These are phyloP conservation scores for Kodamaea hsintzibuensis DNA, from an alignment of 805 yeast genomes.

Conservation along the genomic window DNA sequence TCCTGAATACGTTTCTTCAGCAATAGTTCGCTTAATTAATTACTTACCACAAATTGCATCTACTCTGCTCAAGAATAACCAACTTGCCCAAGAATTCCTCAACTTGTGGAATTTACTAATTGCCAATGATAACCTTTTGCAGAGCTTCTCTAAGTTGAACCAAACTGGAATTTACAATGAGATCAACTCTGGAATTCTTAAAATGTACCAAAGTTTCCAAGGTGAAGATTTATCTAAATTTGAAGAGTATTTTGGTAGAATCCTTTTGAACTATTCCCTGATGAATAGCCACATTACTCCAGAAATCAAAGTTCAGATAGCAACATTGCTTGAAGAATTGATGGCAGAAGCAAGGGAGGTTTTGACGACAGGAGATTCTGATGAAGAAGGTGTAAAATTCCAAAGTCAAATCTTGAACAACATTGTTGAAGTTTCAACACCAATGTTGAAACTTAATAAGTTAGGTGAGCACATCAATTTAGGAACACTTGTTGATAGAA, in stretches of 20 bases:
- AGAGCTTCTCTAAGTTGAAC: slow-evolving; percentile 25
- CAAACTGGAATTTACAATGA: slow-evolving; percentile 28
- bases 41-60: slow-evolving; percentile 23
- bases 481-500: not conserved
- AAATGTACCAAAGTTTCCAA: slow-evolving; percentile 20
- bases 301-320: slow-evolving; percentile 23
- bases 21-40: slow-evolving; percentile 17
- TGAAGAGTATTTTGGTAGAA: slow-evolving; percentile 15
- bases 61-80: slow-evolving; percentile 21
- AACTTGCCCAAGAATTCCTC: slow-evolving; percentile 22
- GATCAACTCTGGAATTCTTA: slow-evolving; percentile 25
- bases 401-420: slow-evolving; percentile 18
- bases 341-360: slow-evolving; percentile 19
- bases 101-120: slow-evolving; percentile 28
- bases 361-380: slow-evolving; percentile 12
- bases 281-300: slow-evolving; percentile 17
- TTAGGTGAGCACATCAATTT: slow-evolving; percentile 28
- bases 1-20: not conserved
- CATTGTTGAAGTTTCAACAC: slow-evolving; percentile 15
- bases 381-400: slow-evolving; percentile 12
- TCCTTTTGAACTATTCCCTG: slow-evolving; percentile 14
- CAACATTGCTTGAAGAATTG: slow-evolving; percentile 26
- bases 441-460: slow-evolving; percentile 25
- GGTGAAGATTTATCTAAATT: slow-evolving; percentile 6
- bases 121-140: slow-evolving; percentile 17